A percentile compares a stretch with the other conserved stretches of the same genome.
Evolutionary conservation across 1,284 basidiomycete genomes (phyloP).

Genomic region (Sutorius eximius): DNA sequence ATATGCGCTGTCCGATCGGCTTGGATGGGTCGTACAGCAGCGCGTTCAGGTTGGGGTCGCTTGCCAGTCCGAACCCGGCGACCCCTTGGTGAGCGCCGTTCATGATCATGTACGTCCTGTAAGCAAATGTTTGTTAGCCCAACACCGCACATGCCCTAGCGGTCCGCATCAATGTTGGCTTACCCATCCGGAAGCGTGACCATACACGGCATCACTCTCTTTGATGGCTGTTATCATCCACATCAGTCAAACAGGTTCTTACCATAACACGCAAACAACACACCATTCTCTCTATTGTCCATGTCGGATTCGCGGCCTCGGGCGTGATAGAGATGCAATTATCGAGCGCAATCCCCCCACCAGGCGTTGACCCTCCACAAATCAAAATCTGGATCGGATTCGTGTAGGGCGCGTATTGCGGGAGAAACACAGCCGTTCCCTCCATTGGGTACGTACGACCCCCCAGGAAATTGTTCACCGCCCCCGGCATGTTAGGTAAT

Average conservation of each 20-base stretch:
- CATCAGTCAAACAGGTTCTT: neutral
- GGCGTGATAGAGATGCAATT: constrained; percentile 70
- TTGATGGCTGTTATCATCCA: constrained; percentile 53
- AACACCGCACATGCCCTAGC: no score
- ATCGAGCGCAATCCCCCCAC: constrained; percentile 57
- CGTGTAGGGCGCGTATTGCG: constrained; percentile 68
- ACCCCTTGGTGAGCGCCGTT: constrained; percentile 66
- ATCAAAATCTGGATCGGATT: constrained; percentile 67
- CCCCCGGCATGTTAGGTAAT: constrained; percentile 71
- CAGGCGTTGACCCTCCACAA: constrained; percentile 72
- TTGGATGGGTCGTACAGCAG: constrained; percentile 67
- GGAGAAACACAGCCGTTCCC: constrained; percentile 68
- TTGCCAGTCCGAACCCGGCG: constrained; percentile 71
- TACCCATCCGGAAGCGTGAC: constrained; percentile 57
- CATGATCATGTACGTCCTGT: constrained; percentile 61
- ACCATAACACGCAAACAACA: constrained; percentile 17
- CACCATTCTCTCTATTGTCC: constrained; percentile 76
- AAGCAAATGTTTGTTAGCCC: neutral
- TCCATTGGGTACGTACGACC: constrained; percentile 79
- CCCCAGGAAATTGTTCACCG: constrained; percentile 70
- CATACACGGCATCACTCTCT: constrained; percentile 75
- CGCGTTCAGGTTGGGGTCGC: constrained; percentile 62
- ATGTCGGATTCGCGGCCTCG: constrained; percentile 55
- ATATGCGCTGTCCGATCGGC: constrained; percentile 60
- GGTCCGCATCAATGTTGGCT: neutral